phyloP scores from a whole-genome alignment of 2,329 filamentous ascomycete species.

The Hawksworthiomyces lignivorus region DNA sequence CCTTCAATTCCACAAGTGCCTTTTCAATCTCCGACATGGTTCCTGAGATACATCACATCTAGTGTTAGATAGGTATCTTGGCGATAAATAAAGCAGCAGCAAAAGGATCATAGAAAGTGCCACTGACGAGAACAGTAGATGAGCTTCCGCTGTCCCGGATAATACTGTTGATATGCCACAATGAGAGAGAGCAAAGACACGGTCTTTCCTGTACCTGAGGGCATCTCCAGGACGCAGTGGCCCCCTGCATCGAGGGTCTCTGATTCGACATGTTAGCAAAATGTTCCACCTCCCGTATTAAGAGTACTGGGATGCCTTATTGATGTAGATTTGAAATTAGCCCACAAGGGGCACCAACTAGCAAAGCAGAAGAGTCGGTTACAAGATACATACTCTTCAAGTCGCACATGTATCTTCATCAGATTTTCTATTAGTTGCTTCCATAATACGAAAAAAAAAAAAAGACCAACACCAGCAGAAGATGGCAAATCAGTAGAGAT shows the following conservation, averaged over 20 bases:
- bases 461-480: too few relatives aligned
- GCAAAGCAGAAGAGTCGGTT: too few relatives aligned
- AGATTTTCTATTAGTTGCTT: too few relatives aligned
- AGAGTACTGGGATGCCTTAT: too few relatives aligned
- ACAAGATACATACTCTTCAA: conserved; percentile 40
- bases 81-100: not conserved
- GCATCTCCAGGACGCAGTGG: conserved; percentile 97
- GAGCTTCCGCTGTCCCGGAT: conserved; percentile 87
- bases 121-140: conserved; percentile 87
- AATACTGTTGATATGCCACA: conserved; percentile 90
- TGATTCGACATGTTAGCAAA: conserved; percentile 18
- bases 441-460: too few relatives aligned
- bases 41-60: conserved; percentile 32
- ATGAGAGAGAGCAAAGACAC: conserved; percentile 92
- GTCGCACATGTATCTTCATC: conserved; percentile 47
- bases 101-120: not conserved
- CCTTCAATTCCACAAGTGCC: conserved; percentile 82
- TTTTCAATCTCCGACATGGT: conserved; percentile 99
- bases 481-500: not conserved
- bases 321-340: too few relatives aligned
- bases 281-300: too few relatives aligned
- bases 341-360: too few relatives aligned
- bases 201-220: conserved; percentile 96
- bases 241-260: conserved; percentile 85
- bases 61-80: too few relatives aligned